Base-by-base conservation (phyloP, 805 yeast species). In the Starmerella cellae region DNA sequence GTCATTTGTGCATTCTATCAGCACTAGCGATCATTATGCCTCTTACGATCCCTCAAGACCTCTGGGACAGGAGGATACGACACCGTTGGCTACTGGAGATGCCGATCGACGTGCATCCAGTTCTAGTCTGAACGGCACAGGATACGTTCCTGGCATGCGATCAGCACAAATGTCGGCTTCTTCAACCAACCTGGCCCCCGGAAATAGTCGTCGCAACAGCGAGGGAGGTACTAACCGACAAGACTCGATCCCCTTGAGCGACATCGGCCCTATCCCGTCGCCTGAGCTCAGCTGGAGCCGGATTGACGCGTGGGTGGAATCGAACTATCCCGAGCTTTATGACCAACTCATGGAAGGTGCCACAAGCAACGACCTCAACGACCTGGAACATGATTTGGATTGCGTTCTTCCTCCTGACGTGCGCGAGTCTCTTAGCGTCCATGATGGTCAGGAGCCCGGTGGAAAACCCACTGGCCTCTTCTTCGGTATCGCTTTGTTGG, bases 381-480 rank as follows among this genome's bases (percentile, higher is more conserved):
- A 80, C 52, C 79, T 91, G 24, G 96, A 91, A 63, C 72, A 73
- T 52, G 96, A 88, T 59, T 66, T 85, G 55, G 76, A 73, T 35
- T 65, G 83, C 39, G 66, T 68, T 37, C 68, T 91, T 35, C 98
- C 98, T 1, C 65, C 75, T 2, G 82, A 88, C 43, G 83, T 91
- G 6, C 68, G 81, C 41, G 94, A 85, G 34, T 81, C 88, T 35
- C 73, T 73, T 56, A 72, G 76, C 54, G 63, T 80, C 32, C 95
- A 91, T 51, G 97, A 91, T 56, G 98, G 98, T 40, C 98, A 91
- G 64, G 81, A 79, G 45, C 71, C 71, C 31, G 69, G 80, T 46
- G 93, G 85, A 34, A 73, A 76, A 43, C 76, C 82, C 46, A 70
- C 76, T 3, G 84, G 98, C 9, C 63, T 91, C 42, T 59, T 91